Base-by-base conservation (phyloP, 2,329 filamentous ascomycete genomes). In the Phaeosphaeriaceae sp. region DNA sequence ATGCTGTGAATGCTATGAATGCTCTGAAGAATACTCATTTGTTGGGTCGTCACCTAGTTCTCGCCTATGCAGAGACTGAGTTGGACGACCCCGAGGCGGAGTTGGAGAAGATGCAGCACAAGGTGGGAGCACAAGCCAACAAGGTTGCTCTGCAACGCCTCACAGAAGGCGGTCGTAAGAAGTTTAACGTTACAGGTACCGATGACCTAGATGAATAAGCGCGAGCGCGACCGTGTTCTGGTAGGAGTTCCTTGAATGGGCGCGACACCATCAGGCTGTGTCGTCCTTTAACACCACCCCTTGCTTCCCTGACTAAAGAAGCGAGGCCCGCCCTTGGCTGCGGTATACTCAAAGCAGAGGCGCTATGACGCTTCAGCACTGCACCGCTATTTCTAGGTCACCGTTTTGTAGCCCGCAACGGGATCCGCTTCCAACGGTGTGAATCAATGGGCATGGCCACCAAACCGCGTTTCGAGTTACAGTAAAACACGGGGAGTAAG, bases 21-120 rank as follows among this genome's bases (percentile, higher is more conserved):
- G 90, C 94, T 45, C 81, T 99, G 61, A 87, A 87, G 71, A 90
- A 96, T 74, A 97, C 94, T 36, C 94, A 99, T 83, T 80, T 99
- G 67, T 82, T 97, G 48, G 94, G 94, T 48, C 86, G 94, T 52
- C 87, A 88, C 67, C 81, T 99, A 64, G 91, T 97, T 46, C 81
- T 99, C 54, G 90, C 97, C 71, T 97, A 92, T 77, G 93, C 92
- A 32, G 87, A 91, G 66, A 89, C 88, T 58, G 94, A 97, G 65
- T 84, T 90, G 32, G 82, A 94, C 60, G 92, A 97, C 77, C 87
- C 94, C 3, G 94, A 99, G 78, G 91, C 92, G 75, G 92, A 97
- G 77, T 94, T 99, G 70, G 87, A 89, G 72, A 93, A 91, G 79
- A 96, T 99, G 88, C 90, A 96, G 77, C 89, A 90, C 82, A 99